Conservation (phyloP, 306 rosid genomes). For the Castanea crenata region DNA sequence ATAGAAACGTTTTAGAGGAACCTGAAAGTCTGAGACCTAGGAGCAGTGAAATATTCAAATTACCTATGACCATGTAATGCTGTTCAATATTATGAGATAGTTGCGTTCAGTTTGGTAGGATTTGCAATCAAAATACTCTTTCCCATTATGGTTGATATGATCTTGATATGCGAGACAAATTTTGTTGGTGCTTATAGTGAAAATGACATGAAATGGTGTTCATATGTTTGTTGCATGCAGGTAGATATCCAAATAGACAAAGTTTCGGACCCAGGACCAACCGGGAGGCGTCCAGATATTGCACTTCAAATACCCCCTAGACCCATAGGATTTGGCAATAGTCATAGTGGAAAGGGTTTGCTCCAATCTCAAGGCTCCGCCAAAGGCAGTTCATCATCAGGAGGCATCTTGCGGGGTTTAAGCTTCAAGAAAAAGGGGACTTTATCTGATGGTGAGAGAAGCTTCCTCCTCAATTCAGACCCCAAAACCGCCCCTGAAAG, state of each 20-base stretch:
- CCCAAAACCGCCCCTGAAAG: constrained; percentile 45
- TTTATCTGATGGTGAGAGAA: constrained; percentile 68
- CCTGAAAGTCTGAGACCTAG: not conserved
- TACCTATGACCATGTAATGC: not conserved
- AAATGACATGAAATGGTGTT: not conserved
- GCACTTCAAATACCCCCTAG: constrained; percentile 94
- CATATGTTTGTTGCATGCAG: constrained; percentile 39
- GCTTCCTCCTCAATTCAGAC: constrained; percentile 72
- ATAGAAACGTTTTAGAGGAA: not conserved
- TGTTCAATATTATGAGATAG: not conserved
- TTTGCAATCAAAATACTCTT: not conserved
- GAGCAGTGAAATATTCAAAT: not conserved
- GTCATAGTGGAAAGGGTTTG: constrained; percentile 54
- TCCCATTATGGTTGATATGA: not conserved
- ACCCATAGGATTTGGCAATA: constrained; percentile 55
- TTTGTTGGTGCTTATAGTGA: not conserved
- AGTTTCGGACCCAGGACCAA: constrained; percentile 32
- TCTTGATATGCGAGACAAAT: not conserved
- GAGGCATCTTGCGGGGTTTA: constrained; percentile 65
- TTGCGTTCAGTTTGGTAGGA: not conserved
- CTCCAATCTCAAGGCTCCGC: constrained; percentile 74
- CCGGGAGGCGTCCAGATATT: constrained; percentile 78
- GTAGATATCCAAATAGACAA: constrained; percentile 31
- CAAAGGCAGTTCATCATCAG: constrained; percentile 52
- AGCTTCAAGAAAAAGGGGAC: constrained; percentile 78